These are phyloP conservation scores for Dactylis glomerata DNA, from an alignment of 176 grass and related monocot genomes.

Conservation along the genomic window DNA sequence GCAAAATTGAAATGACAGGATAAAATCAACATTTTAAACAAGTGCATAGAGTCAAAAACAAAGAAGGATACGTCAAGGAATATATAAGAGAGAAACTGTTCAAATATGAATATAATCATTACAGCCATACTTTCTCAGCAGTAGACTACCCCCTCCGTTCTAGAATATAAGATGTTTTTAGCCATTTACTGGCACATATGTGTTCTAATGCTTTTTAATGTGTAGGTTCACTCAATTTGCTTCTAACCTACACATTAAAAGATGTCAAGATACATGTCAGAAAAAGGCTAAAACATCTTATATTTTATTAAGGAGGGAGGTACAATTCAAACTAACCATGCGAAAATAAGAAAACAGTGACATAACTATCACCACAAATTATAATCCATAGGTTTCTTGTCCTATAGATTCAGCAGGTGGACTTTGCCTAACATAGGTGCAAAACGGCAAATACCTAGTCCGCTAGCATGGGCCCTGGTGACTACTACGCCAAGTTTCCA, in stretches of 20 bases:
- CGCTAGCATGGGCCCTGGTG: background rate
- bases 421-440: background rate
- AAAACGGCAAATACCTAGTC: background rate
- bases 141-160: too few species aligned
- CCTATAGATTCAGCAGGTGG: background rate
- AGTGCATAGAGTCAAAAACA: conserved; percentile 10
- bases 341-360: background rate
- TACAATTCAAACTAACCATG: background rate
- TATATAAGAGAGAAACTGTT: background rate
- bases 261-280: too few species aligned
- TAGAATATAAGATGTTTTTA: too few species aligned
- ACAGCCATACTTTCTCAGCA: background rate
- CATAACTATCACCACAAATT: background rate
- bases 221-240: too few species aligned
- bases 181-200: too few species aligned
- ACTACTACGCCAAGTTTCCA: background rate
- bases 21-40: conserved; percentile 25
- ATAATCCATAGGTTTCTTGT: background rate
- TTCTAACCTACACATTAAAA: too few species aligned
- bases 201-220: too few species aligned
- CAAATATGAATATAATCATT: background rate
- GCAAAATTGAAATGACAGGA: conserved; percentile 68
- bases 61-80: background rate
- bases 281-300: too few species aligned
- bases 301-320: too few species aligned